Conservation (phyloP, 2,329 filamentous ascomycete species). For the Ophiostoma angusticollis region DNA sequence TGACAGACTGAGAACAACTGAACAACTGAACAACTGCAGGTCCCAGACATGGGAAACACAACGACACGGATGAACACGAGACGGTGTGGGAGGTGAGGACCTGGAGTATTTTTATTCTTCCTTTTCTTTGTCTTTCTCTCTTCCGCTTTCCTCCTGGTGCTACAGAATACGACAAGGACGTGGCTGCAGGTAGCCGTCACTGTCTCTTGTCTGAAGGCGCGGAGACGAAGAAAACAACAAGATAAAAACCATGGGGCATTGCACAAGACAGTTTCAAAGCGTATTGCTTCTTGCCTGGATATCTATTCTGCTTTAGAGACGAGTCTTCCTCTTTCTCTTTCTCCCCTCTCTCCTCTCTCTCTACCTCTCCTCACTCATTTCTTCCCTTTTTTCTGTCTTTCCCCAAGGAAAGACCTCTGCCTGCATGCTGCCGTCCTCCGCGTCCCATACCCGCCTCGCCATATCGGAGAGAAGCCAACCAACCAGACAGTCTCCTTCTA, state of each 20-base stretch:
- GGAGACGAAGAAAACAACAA: background rate
- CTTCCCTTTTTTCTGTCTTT: background rate
- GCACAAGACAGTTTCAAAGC: conserved; percentile 1
- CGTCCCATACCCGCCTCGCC: background rate
- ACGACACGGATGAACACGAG: background rate
- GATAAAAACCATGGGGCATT: background rate
- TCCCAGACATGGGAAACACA: background rate
- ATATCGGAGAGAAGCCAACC: background rate
- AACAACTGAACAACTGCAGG: background rate
- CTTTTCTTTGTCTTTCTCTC: no score
- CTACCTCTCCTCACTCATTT: background rate
- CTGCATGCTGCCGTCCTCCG: background rate
- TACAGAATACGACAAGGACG: no score
- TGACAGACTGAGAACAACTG: background rate
- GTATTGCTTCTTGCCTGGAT: background rate
- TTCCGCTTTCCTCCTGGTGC: no score
- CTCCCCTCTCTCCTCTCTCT: background rate
- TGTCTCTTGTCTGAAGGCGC: no score
- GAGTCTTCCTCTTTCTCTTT: background rate
- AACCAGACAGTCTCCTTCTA: background rate
- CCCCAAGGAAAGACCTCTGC: background rate
- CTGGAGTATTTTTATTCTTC: no score
- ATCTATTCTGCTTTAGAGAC: no score
- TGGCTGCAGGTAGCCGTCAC: no score
- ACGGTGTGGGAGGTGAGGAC: no score